Evolutionary conservation across 2,329 filamentous ascomycete species (phyloP).

Genomic region (Alternaria ventricosa): DNA sequence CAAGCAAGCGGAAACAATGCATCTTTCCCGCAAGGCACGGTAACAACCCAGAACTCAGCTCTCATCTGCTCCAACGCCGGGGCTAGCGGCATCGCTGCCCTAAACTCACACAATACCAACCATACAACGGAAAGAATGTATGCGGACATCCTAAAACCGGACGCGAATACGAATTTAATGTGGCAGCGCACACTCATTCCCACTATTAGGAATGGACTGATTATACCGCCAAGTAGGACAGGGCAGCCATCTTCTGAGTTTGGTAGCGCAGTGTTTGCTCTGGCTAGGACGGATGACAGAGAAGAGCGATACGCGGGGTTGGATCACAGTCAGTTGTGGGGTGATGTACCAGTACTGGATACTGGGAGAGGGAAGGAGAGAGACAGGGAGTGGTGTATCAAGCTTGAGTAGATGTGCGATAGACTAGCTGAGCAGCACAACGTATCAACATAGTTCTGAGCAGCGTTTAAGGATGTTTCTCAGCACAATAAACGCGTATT

Average conservation of each 20-base stretch:
- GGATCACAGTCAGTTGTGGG: conserved; percentile 27
- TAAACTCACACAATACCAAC: background rate
- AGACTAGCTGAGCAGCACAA: no score
- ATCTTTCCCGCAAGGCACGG: conserved; percentile 26
- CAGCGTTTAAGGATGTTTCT: no score
- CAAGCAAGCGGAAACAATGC: background rate
- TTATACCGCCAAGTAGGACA: background rate
- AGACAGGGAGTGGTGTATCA: background rate
- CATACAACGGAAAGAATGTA: background rate
- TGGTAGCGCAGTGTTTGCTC: conserved; percentile 33
- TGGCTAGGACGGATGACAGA: conserved; percentile 23
- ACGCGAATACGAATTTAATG: conserved; percentile 45
- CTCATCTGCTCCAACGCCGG: conserved; percentile 40
- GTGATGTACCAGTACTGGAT: conserved; percentile 25
- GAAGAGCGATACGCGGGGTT: conserved; percentile 18
- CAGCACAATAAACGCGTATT: no score
- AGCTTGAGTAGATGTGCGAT: background rate
- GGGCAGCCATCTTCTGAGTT: background rate
- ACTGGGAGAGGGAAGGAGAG: no score
- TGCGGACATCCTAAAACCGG: conserved; percentile 36
- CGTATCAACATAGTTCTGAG: no score
- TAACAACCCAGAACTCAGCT: conserved; percentile 7
- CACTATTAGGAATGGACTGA: conserved; percentile 16
- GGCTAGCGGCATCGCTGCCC: conserved; percentile 30
- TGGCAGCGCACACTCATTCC: conserved; percentile 45